Evolutionary conservation across 177 flowering plant species (phyloP).

Genomic region (Vitis hybrid): DNA sequence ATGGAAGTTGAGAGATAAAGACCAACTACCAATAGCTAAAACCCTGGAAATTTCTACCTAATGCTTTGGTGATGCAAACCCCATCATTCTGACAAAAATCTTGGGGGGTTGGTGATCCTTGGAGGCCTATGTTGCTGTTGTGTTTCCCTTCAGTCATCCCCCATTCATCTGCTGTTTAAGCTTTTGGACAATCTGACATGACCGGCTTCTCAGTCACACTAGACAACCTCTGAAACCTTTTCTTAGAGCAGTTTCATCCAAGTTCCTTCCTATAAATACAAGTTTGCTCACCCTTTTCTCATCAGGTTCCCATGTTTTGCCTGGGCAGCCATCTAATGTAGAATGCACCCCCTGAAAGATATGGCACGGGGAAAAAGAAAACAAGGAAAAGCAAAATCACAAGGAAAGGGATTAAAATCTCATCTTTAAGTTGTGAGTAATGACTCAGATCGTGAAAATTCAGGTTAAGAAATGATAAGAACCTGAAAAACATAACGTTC

Average conservation of each 20-base stretch:
- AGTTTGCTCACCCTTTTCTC: constrained; percentile 86
- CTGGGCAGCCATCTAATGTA: constrained; percentile 72
- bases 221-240: constrained; percentile 96
- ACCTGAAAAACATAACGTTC: constrained; percentile 91
- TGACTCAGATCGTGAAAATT: not conserved
- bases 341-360: constrained; percentile 83
- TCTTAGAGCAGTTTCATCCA: constrained; percentile 81
- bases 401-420: not conserved
- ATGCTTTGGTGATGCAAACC: too few species aligned
- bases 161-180: not conserved
- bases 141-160: not conserved
- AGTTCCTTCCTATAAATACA: constrained; percentile 88
- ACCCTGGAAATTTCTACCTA: too few species aligned
- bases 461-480: not conserved
- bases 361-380: not conserved
- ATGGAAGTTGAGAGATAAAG: too few species aligned
- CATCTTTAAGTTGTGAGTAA: not conserved
- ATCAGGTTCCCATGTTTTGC: constrained; percentile 75
- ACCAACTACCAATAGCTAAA: too few species aligned
- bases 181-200: not conserved
- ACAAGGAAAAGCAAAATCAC: not conserved
- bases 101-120: not conserved
- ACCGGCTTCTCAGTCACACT: constrained; percentile 24
- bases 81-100: not conserved
- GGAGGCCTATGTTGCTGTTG: not conserved